Percentiles rank a stretch among this genome's conserved stretches.
Conservation (phyloP, 2,329 filamentous ascomycete genomes). For the Sporothrix inflata region DNA sequence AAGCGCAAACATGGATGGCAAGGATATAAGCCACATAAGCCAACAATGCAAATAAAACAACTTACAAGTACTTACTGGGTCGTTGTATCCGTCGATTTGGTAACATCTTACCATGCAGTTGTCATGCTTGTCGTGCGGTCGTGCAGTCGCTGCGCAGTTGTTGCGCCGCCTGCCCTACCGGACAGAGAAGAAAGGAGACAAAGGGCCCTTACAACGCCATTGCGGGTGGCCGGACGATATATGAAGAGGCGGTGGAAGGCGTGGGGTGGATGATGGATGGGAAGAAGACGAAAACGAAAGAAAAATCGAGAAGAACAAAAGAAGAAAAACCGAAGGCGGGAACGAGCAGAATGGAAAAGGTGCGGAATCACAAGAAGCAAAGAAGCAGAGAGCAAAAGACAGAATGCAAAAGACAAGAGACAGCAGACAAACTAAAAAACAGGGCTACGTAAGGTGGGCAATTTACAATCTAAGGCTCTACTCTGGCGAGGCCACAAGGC, state of each 20-base stretch:
- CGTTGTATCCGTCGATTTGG: slow-evolving; percentile 1
- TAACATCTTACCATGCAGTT: slow-evolving; percentile 14
- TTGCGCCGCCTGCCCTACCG: slow-evolving; percentile 5
- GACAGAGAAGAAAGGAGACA: neutral
- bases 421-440: neutral
- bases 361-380: slow-evolving; percentile 12
- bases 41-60: neutral
- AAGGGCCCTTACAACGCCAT: neutral
- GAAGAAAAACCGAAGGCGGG: neutral
- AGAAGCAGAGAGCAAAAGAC: neutral
- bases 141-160: neutral
- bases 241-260: neutral
- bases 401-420: neutral
- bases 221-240: neutral
- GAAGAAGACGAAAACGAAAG: neutral
- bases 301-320: neutral
- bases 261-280: neutral
- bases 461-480: neutral
- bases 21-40: neutral
- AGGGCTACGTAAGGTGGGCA: slow-evolving; percentile 5
- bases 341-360: slow-evolving; percentile 3
- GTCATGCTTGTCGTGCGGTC: neutral
- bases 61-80: neutral
- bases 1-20: neutral
- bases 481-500: neutral